Evolutionary conservation across 768 basidiomycete genomes (phyloP).

Genomic region (Tephrocybe rancida): DNA sequence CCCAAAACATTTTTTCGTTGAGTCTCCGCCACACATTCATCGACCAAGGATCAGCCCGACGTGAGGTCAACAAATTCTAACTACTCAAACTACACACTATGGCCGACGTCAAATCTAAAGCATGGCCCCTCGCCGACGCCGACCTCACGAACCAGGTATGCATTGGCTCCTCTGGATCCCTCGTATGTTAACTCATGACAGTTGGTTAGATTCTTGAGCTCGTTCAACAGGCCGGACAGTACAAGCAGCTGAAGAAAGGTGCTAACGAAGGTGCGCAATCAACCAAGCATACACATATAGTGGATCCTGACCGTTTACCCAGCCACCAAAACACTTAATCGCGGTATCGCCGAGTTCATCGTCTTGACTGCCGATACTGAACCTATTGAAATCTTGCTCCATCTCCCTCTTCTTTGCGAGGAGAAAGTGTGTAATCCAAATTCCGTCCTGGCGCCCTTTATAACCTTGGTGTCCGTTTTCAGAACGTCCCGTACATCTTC

Average conservation of each 20-base stretch:
- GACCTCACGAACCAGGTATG: slow-evolving; percentile 87
- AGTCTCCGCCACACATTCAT: slow-evolving; percentile 16
- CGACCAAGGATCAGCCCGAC: slow-evolving; percentile 85
- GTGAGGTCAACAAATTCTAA: slow-evolving; percentile 67
- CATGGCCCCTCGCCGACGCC: slow-evolving; percentile 87
- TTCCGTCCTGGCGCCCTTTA: background rate
- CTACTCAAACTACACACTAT: slow-evolving; percentile 36
- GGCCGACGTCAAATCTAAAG: slow-evolving; percentile 75
- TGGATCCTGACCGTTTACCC: slow-evolving; percentile 12
- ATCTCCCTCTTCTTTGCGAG: slow-evolving; percentile 96
- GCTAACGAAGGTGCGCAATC: slow-evolving; percentile 86
- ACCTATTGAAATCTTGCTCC: slow-evolving; percentile 95
- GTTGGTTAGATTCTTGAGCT: slow-evolving; percentile 84
- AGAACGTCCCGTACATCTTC: slow-evolving; percentile 98
- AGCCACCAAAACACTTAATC: slow-evolving; percentile 98
- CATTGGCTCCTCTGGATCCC: slow-evolving; percentile 12
- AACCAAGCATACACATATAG: background rate
- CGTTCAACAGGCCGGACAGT: slow-evolving; percentile 93
- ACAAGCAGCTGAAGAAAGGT: slow-evolving; percentile 98
- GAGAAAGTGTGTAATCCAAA: slow-evolving; percentile 73
- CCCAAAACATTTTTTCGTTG: slow-evolving; percentile 6
- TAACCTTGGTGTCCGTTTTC: slow-evolving; percentile 7
- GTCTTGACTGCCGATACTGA: slow-evolving; percentile 96
- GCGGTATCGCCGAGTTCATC: slow-evolving; percentile 97
- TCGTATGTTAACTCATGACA: slow-evolving; percentile 1